Conservation (phyloP, 306 rosid species). For the Inga oerstediana region DNA sequence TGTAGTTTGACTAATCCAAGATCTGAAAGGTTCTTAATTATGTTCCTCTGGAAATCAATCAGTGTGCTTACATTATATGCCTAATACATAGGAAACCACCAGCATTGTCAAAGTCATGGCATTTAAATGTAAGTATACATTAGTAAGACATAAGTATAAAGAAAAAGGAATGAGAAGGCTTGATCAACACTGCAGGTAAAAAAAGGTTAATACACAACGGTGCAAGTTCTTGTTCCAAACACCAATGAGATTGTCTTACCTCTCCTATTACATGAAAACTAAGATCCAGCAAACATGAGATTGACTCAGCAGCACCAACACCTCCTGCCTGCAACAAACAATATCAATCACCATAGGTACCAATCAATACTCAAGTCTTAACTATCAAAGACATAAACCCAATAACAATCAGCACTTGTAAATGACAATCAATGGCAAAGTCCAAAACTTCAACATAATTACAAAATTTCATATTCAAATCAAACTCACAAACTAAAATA, state of each 20-base stretch:
- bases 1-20: slow-evolving; percentile 94
- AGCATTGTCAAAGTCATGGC: slow-evolving; percentile 25
- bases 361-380: too few relatives aligned
- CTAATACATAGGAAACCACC: slow-evolving; percentile 46
- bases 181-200: slow-evolving; percentile 9
- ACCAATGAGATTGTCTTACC: slow-evolving; percentile 52
- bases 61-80: slow-evolving; percentile 76
- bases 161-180: slow-evolving; percentile 20
- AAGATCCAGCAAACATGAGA: slow-evolving; percentile 90
- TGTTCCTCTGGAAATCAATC: slow-evolving; percentile 71
- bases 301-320: slow-evolving; percentile 73
- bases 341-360: too few relatives aligned
- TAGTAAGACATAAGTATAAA: slow-evolving; percentile 10
- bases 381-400: too few relatives aligned
- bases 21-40: slow-evolving; percentile 83
- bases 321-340: slow-evolving; percentile 65
- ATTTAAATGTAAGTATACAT: slow-evolving; percentile 10
- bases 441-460: too few relatives aligned
- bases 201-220: slow-evolving; percentile 11
- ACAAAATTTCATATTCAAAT: too few relatives aligned
- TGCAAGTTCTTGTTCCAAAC: slow-evolving; percentile 18
- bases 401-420: too few relatives aligned
- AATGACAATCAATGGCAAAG: too few relatives aligned
- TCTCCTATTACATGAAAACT: slow-evolving; percentile 96
- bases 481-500: too few relatives aligned